These are phyloP conservation scores for Annona cherimola DNA, from an alignment of 164 flowering plant species.

Conservation along the genomic window DNA sequence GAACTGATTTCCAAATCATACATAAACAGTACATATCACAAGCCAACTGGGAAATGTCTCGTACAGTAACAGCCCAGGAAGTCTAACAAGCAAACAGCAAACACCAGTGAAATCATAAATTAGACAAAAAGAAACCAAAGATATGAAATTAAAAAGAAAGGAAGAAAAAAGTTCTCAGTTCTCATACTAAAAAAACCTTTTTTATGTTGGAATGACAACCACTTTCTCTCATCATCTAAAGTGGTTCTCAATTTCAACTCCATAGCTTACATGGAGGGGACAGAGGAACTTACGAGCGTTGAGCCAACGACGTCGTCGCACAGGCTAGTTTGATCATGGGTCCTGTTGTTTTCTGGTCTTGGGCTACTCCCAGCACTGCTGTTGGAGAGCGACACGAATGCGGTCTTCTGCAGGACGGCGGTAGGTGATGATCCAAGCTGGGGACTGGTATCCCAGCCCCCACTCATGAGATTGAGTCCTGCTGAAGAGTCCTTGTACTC, in stretches of 20 bases:
- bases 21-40: not conserved
- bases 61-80: not conserved
- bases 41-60: not conserved
- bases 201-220: not conserved
- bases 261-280: slow-evolving; percentile 27
- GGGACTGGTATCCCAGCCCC: slow-evolving; percentile 57
- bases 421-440: slow-evolving; percentile 69
- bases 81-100: not conserved
- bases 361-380: slow-evolving; percentile 95
- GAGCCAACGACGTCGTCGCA: slow-evolving; percentile 34
- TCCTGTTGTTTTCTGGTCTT: slow-evolving; percentile 41
- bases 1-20: not conserved
- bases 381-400: slow-evolving; percentile 67
- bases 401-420: slow-evolving; percentile 61
- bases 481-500: slow-evolving; percentile 33
- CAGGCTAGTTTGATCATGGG: slow-evolving; percentile 27
- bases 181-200: not conserved
- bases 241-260: not conserved
- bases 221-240: not conserved
- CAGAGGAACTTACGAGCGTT: slow-evolving; percentile 28
- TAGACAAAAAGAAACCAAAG: not conserved
- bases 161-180: not conserved
- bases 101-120: too few relatives aligned
- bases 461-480: slow-evolving; percentile 56
- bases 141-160: not conserved